These are phyloP conservation scores for Fusarium chuoi DNA, from an alignment of 2,329 filamentous ascomycete genomes.

Conservation along the genomic window DNA sequence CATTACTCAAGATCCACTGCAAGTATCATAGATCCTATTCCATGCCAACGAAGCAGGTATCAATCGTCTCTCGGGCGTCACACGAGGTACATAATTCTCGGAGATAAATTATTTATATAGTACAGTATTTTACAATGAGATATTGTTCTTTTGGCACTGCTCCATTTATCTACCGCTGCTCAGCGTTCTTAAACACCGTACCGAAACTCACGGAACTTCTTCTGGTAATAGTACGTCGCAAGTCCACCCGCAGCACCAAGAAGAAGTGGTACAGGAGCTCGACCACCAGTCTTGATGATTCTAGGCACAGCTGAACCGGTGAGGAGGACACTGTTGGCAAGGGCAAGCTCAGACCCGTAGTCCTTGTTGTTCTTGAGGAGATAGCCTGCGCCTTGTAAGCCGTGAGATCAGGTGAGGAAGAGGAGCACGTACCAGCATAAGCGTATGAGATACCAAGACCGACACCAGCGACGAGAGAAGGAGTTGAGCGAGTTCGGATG, in stretches of 20 bases:
- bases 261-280: conserved; percentile 50
- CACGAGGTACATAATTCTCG: neutral
- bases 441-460: conserved; percentile 42
- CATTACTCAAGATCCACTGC: neutral
- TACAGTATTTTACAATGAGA: neutral
- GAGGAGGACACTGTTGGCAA: conserved; percentile 53
- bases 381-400: conserved; percentile 45
- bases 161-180: accelerated
- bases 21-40: accelerated
- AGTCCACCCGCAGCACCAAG: conserved; percentile 49
- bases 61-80: too few relatives aligned
- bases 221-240: conserved; percentile 55
- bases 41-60: too few relatives aligned
- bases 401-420: neutral
- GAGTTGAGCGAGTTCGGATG: conserved; percentile 40
- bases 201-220: conserved; percentile 54
- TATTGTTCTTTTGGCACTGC: too few relatives aligned
- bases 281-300: conserved; percentile 52
- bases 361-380: conserved; percentile 55
- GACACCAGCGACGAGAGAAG: conserved; percentile 42
- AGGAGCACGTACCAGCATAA: conserved; percentile 30
- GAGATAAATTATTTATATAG: neutral
- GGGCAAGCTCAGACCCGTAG: conserved; percentile 54
- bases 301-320: conserved; percentile 52
- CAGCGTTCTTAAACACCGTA: conserved; percentile 48